Evolutionary conservation across 164 flowering plant species (phyloP), one percentile per base, ranked within the genome.

Genomic region (Brasenia schreberi): DNA sequence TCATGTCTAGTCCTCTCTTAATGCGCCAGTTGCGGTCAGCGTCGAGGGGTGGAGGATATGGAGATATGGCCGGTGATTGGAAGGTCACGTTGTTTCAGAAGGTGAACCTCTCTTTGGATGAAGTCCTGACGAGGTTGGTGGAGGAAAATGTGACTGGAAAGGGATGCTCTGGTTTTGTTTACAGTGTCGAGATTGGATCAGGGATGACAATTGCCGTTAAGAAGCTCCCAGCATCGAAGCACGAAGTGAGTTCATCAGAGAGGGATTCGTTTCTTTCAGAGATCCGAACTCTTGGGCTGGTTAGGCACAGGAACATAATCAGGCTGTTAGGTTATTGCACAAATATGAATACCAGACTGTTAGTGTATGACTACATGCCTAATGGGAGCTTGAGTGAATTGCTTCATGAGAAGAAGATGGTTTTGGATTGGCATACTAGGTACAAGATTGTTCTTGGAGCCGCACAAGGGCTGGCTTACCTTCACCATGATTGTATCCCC

Each of bases 401-500:
- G 76, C 83, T 84, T 17, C 87, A 86, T 69, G 85, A 80, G 69
- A 81, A 77, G 72, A 76, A 59, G 65, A 53, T 59, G 39, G 70
- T 69, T 59, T 66, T 82, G 72, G 85, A 84, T 27, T 86, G 90
- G 90, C 83, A 86, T 66, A 70, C 78, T 18, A 81, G 90, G 69
- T 82, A 78, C 60, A 77, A 82, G 64, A 81, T 84, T 59, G 64
- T 82, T 44, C 69, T 84, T 0, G 90, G 87, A 49, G 81, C 82
- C 61, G 90, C 87, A 14, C 82, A 82, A 17, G 87, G 87, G 6
- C 67, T 86, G 45, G 81, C 86, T 49, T 86, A 86, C 68, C 86
- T 86, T 52, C 90, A 86, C 77, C 87, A 86, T 68, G 87, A 86
- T 66, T 86, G 90, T 59, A 71, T 70, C 58, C 90, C 90, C 27